A percentile compares a stretch with the other conserved stretches of the same genome.
phyloP scores from a whole-genome alignment of 1,284 basidiomycete species.

The Irpex rosettiformis region DNA sequence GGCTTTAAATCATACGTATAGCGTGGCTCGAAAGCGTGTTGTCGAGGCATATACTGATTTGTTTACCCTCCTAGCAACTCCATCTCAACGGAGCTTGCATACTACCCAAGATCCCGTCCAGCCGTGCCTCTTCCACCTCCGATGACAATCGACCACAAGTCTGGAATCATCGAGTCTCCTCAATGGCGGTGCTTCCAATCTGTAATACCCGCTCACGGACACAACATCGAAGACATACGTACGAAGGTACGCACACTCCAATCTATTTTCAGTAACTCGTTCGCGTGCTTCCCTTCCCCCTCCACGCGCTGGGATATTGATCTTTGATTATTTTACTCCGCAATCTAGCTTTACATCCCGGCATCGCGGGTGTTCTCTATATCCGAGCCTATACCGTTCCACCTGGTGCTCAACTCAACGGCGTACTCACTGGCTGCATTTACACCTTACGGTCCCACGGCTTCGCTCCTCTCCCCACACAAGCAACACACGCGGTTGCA shows the following conservation, averaged over 20 bases:
- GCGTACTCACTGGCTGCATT: slow-evolving; percentile 55
- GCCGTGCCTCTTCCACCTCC: slow-evolving; percentile 48
- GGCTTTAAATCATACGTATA: no score
- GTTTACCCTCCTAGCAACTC: slow-evolving; percentile 35
- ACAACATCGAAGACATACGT: slow-evolving; percentile 41
- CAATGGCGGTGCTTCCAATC: slow-evolving; percentile 54
- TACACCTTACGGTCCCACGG: slow-evolving; percentile 51
- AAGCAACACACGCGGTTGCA: slow-evolving; percentile 52
- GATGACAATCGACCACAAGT: slow-evolving; percentile 28
- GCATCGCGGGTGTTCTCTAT: slow-evolving; percentile 55
- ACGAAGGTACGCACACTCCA: slow-evolving; percentile 31
- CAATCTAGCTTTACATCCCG: slow-evolving; percentile 57
- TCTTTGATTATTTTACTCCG: no score
- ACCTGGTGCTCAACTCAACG: slow-evolving; percentile 54
- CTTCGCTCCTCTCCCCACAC: slow-evolving; percentile 31
- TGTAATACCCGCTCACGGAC: slow-evolving; percentile 36
- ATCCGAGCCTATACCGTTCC: slow-evolving; percentile 59
- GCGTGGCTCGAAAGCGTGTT: no score
- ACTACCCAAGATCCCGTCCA: slow-evolving; percentile 62
- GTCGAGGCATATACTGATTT: no score
- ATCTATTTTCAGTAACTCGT: no score
- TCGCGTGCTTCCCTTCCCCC: not conserved
- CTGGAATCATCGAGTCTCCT: slow-evolving; percentile 37
- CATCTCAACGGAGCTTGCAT: slow-evolving; percentile 60
- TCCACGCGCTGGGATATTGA: not conserved